Base-by-base conservation (phyloP, 1,139 yeast genomes). In the Blastobotrys proliferans region DNA sequence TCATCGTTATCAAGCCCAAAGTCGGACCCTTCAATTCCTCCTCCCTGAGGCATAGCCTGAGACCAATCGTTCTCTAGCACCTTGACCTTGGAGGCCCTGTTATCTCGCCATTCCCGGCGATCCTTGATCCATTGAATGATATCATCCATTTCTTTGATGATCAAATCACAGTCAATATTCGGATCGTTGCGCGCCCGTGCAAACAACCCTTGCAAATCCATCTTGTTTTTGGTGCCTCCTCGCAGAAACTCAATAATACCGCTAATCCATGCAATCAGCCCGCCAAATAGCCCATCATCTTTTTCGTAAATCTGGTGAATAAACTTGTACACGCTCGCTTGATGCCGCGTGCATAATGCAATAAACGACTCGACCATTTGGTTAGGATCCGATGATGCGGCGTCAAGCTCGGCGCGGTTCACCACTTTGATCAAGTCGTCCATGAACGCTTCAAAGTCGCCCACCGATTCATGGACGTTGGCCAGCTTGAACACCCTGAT, bases 401-500 rank as follows among this genome's bases (percentile, higher is more conserved):
- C 52, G 41, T 74, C 68, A 22, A 70, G 72, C 35, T 76, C 77
- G 37, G 77, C 76, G 21, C 72, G 61, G 37, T 69, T 71, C 31
- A 77, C 70, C 31, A 79, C 69, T 3, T 57, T 59, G 43, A 90
- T 69, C 55, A 88, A 64, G 54, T 88, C 97, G 51, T 75, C 75
- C 74, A 82, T 74, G 54, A 88, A 90, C 40, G 65, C 67, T 51
- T 86, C 88, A 51, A 84, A 76, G 49, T 84, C 83, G 26, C 74
- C 79, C 48, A 90, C 76, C 10, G 90, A 87, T 32, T 83, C 63
- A 55, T 87, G 86, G 49, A 90, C 74, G 49, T 83, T 79, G 21
- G 95, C 87, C 41, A 78, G 76, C 48, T 82, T 79, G 65, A 90
- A 84, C 1, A 90, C 72, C 34, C 73, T 74, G 50, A 88, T 84